Percentiles rank a stretch among this genome's conserved stretches.
Conservation (phyloP, 1,284 basidiomycete species). For the Mycena sp. region DNA sequence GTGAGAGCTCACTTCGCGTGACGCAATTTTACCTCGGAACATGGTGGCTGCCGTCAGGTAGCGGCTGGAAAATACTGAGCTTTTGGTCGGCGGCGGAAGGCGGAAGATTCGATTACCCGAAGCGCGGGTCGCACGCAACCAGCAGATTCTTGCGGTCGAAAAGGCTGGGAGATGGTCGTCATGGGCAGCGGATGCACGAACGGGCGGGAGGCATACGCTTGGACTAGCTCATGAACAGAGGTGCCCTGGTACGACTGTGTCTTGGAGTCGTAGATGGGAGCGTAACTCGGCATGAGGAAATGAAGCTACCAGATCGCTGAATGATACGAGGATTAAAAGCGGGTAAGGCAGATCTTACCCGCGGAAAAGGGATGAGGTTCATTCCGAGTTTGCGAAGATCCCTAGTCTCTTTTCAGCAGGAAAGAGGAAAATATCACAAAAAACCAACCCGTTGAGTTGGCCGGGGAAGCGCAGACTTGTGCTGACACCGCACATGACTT, state of each 20-base stretch:
- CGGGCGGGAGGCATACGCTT: conserved; percentile 55
- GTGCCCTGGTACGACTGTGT: conserved; percentile 70
- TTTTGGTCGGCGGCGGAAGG: background rate
- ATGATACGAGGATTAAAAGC: background rate
- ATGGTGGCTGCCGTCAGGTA: conserved; percentile 91
- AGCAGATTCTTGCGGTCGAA: conserved; percentile 85
- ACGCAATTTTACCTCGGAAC: conserved; percentile 85
- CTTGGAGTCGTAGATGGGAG: conserved; percentile 78
- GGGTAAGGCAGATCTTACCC: conserved; percentile 56
- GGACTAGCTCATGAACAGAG: conserved; percentile 75
- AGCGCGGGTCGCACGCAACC: conserved; percentile 86
- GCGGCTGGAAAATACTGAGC: conserved; percentile 53
- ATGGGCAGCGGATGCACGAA: conserved; percentile 1
- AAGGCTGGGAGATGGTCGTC: conserved; percentile 53
- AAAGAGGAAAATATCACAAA: background rate
- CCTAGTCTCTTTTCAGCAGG: conserved; percentile 48
- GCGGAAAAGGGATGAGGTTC: conserved; percentile 94
- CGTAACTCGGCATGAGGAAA: conserved; percentile 91
- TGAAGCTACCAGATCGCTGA: conserved; percentile 65
- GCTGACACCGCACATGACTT: conserved; percentile 91
- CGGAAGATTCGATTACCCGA: conserved; percentile 60
- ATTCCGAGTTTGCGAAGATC: conserved; percentile 94
- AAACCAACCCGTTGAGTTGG: conserved; percentile 83
- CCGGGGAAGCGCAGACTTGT: conserved; percentile 95
- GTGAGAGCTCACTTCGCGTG: conserved; percentile 73